Percentiles rank a stretch among this genome's conserved stretches.
These are phyloP conservation scores for Boletus patriciae DNA, from an alignment of 768 basidiomycete genomes.

Conservation along the genomic window DNA sequence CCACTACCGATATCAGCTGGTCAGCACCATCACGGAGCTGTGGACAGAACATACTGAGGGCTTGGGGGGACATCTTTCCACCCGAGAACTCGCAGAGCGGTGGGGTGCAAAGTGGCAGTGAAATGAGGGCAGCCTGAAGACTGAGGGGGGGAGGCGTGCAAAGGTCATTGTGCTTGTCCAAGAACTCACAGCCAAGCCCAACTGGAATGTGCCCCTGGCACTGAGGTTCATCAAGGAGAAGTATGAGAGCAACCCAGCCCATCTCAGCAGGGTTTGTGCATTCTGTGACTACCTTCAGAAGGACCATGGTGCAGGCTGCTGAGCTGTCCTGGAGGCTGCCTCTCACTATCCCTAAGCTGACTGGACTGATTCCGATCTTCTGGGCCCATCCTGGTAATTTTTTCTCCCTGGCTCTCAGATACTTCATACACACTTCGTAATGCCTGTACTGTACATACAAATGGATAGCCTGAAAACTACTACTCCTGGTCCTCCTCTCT, in stretches of 20 bases:
- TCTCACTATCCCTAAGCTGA: neutral
- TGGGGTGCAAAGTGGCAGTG: neutral
- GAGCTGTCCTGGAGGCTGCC: neutral
- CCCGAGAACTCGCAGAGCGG: neutral
- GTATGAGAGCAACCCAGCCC: neutral
- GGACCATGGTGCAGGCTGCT: neutral
- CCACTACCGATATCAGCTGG: conserved; percentile 19
- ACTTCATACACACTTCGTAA: neutral
- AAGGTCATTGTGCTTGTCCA: neutral
- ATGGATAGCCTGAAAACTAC: neutral
- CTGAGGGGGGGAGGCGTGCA: neutral
- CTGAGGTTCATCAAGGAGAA: conserved; percentile 1
- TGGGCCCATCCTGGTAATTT: neutral
- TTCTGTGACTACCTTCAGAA: conserved; percentile 1
- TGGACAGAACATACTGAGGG: conserved; percentile 32
- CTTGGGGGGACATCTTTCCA: conserved; percentile 27
- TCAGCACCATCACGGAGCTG: conserved; percentile 21
- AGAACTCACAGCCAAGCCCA: neutral
- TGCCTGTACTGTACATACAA: neutral
- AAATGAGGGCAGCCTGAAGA: conserved; percentile 1
- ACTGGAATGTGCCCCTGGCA: conserved; percentile 1
- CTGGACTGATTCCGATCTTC: neutral
- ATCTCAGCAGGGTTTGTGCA: neutral
- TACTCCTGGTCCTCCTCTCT: neutral
- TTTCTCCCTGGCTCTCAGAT: neutral